Conservation (phyloP, 2,329 filamentous ascomycete genomes). For the Aspergillus calidoustus region DNA sequence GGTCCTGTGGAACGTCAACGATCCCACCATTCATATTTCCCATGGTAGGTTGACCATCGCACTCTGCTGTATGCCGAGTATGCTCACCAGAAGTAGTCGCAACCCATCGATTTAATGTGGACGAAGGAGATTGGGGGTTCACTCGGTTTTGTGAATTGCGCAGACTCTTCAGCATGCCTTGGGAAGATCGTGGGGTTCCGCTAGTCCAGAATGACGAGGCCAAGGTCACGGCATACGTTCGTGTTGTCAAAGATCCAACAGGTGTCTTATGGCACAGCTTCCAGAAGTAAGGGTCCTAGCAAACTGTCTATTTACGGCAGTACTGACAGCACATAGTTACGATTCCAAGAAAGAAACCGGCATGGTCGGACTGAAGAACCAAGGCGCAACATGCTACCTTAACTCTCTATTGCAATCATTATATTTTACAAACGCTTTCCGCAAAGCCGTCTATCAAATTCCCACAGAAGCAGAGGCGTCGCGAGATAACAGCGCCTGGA, state of each 20-base stretch:
- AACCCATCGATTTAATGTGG: constrained; percentile 94
- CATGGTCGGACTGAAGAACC: constrained; percentile 94
- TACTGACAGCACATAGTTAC: constrained; percentile 63
- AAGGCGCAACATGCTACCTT: constrained; percentile 89
- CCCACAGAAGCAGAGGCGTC: constrained; percentile 85
- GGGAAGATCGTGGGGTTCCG: constrained; percentile 69
- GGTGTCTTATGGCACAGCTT: constrained; percentile 55
- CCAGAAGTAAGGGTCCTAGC: constrained; percentile 41
- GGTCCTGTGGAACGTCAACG: constrained; percentile 91
- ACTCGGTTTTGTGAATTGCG: constrained; percentile 92
- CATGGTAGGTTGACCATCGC: constrained; percentile 61
- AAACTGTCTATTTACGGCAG: constrained; percentile 16
- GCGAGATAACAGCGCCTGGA: constrained; percentile 87
- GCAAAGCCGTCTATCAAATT: constrained; percentile 96
- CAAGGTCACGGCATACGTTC: constrained; percentile 53
- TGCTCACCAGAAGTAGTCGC: constrained; percentile 57
- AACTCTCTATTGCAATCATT: constrained; percentile 84
- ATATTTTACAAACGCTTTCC: constrained; percentile 89
- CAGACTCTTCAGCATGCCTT: constrained; percentile 78
- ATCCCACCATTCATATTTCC: constrained; percentile 77
- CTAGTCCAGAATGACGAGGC: constrained; percentile 54
- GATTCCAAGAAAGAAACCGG: constrained; percentile 99
- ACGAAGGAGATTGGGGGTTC: constrained; percentile 98
- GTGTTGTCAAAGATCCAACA: constrained; percentile 54
- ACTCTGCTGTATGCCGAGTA: constrained; percentile 3